A percentile compares a stretch with the other conserved stretches of the same genome.
These are phyloP conservation scores for Mycena belliarum DNA, from an alignment of 768 basidiomycete genomes.

Conservation along the genomic window DNA sequence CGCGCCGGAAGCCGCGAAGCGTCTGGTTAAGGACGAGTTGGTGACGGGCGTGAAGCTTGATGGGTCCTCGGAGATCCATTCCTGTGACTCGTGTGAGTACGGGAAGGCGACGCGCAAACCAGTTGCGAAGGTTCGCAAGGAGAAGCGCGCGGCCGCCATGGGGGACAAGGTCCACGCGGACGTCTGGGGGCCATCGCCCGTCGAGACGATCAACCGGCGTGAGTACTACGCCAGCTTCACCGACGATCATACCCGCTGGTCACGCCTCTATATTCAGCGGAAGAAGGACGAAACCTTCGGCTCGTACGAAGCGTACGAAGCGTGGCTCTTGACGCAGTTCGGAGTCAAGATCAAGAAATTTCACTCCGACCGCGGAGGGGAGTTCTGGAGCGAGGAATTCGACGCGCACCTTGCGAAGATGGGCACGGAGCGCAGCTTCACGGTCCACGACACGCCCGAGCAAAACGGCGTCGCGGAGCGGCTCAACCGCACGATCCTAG, in stretches of 20 bases:
- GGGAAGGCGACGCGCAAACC: slow-evolving; percentile 32
- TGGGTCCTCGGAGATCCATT: slow-evolving; percentile 19
- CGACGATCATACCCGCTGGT: slow-evolving; percentile 32
- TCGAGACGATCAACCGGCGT: slow-evolving; percentile 21
- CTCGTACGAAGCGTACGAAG: slow-evolving; percentile 28
- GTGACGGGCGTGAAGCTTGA: slow-evolving; percentile 30
- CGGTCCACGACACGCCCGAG: slow-evolving; percentile 30
- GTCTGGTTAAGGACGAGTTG: slow-evolving; percentile 26
- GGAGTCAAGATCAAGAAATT: slow-evolving; percentile 29
- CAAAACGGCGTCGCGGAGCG: slow-evolving; percentile 42
- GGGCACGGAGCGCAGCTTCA: slow-evolving; percentile 24
- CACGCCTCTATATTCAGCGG: slow-evolving; percentile 26
- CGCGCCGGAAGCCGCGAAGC: slow-evolving; percentile 23
- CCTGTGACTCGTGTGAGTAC: slow-evolving; percentile 33
- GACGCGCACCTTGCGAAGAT: slow-evolving; percentile 19
- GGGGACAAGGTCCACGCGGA: slow-evolving; percentile 36
- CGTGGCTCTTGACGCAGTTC: slow-evolving; percentile 28
- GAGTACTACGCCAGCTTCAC: slow-evolving; percentile 36
- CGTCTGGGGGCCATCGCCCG: slow-evolving; percentile 36
- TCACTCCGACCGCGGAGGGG: slow-evolving; percentile 31
- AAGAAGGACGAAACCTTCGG: slow-evolving; percentile 31
- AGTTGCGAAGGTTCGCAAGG: slow-evolving; percentile 27
- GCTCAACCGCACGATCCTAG: slow-evolving; percentile 32
- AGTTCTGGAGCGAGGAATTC: slow-evolving; percentile 29
- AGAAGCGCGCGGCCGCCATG: slow-evolving; percentile 20